These are phyloP conservation scores for Colletotrichum paranaense DNA, from an alignment of 2,329 filamentous ascomycete species.

Conservation along the genomic window DNA sequence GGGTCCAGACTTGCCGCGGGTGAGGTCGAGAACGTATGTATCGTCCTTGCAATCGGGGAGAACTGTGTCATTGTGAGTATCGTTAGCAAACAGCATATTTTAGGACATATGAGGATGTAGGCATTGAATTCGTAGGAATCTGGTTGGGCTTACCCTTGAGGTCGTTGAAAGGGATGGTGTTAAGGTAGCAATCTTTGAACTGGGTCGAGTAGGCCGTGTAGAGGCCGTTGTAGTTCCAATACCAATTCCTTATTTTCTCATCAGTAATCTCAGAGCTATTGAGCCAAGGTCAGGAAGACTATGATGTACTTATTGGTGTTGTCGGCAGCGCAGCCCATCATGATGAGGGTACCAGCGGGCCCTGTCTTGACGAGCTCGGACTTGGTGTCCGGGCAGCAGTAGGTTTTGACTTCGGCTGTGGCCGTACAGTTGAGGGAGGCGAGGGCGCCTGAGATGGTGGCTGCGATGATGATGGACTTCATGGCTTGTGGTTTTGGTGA, in stretches of 20 bases:
- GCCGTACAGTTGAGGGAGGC: constrained; percentile 37
- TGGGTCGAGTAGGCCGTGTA: constrained; percentile 34
- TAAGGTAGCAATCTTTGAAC: constrained; percentile 34
- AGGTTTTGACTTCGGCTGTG: constrained; percentile 30
- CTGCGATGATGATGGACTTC: constrained; percentile 18
- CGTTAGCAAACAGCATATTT: not conserved
- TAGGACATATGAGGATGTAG: not conserved
- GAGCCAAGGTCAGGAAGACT: not conserved
- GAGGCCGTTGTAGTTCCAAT: constrained; percentile 37
- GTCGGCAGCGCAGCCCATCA: constrained; percentile 35
- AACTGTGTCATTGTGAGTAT: not conserved
- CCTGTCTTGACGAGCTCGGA: constrained; percentile 36
- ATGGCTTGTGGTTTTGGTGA: not conserved
- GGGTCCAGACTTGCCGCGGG: constrained; percentile 31
- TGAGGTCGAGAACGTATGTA: constrained; percentile 34
- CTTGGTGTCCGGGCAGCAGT: constrained; percentile 35
- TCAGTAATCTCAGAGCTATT: not conserved
- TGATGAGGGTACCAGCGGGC: constrained; percentile 26
- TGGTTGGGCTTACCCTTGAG: constrained; percentile 18
- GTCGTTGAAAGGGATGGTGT: constrained; percentile 32
- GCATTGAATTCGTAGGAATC: not conserved
- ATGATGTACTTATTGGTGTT: constrained; percentile 28
- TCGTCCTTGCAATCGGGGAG: constrained; percentile 34
- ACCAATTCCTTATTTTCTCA: constrained; percentile 21
- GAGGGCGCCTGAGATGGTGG: constrained; percentile 13